Evolutionary conservation across 768 basidiomycete species (phyloP), one percentile per base, ranked within the genome.

Genomic region (Leccinum subtestaceum): DNA sequence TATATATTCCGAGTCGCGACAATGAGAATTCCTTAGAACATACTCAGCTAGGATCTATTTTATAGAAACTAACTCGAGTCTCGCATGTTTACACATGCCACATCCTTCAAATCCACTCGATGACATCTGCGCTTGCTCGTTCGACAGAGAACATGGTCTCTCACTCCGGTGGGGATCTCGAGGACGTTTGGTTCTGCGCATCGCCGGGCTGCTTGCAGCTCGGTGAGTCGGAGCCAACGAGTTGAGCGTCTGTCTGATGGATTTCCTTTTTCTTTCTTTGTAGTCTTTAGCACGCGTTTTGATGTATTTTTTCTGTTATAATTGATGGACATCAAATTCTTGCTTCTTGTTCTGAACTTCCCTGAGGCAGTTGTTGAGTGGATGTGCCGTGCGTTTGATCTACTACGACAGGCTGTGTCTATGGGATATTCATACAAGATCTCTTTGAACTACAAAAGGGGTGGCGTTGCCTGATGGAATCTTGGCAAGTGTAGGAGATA

Each of bases 11-110:
- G 50, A 1, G 36, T 1, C 1, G 34, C 32, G 15, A 48, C 59
- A 55, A 12, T 21, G 0, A 13, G 65, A 65, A 67, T 71, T 77
- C 83, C 68, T 77, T 64, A 86, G 85, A 86, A 84, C 84, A 86
- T 86, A 86, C 85, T 86, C 85, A 83, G 83, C 81, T 83, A 86
- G 84, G 84, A 86, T 86, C 84, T 86, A 82, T 86, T 86, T 70
- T 84, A 85, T 84, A 86, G 85, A 82, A 83, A 84, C 84, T 25
- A 25, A 25, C 23, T 25, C 23, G 23, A 25, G 23, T 86, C 83
- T 85, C 81, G 85, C 85, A 86, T 85, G 83, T 85, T 84, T 84
- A 85, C 78, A 80, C 83, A 84, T 86, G 85, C 84, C 84, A 70
- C 81, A 81, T 81, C 76, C 79, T 84, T 85, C 80, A 83, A 80